These are phyloP conservation scores for Oryza glaberrima DNA, from an alignment of 176 grass and related monocot species.

Conservation along the genomic window DNA sequence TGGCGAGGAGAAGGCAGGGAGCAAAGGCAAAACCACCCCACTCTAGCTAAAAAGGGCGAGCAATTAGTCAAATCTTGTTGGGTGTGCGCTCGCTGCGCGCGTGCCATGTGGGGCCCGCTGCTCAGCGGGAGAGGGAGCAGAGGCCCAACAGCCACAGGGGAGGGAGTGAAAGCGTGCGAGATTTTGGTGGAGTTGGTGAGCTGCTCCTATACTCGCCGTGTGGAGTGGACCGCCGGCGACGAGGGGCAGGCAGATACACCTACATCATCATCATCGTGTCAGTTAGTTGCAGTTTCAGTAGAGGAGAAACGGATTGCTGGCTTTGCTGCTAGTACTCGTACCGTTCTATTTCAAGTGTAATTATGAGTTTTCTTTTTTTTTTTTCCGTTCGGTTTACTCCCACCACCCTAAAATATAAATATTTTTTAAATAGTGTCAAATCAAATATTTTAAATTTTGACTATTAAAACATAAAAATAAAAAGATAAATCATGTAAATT, in stretches of 20 bases:
- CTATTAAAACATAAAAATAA: no score
- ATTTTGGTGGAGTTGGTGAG: constrained; percentile 41
- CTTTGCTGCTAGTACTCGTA: no score
- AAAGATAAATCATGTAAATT: no score
- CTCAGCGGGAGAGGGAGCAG: not conserved
- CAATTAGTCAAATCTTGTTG: not conserved
- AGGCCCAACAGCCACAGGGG: not conserved
- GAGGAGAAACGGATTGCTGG: no score
- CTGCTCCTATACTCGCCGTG: not conserved
- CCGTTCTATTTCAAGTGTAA: no score
- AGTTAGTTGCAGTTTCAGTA: not conserved
- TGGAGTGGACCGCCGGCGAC: not conserved
- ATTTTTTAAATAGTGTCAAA: no score
- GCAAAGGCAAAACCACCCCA: not conserved
- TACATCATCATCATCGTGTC: not conserved
- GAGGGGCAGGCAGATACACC: not conserved
- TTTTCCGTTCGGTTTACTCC: no score
- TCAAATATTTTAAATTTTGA: no score
- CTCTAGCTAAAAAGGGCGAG: not conserved
- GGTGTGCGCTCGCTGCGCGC: not conserved
- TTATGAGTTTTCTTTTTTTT: no score
- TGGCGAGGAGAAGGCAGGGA: not conserved
- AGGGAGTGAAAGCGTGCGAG: constrained; percentile 2
- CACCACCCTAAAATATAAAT: no score
- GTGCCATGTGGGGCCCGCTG: not conserved